Evolutionary conservation across 2,329 filamentous ascomycete species (phyloP), one percentile per base, ranked within the genome.

Genomic region (Amauroascus niger): DNA sequence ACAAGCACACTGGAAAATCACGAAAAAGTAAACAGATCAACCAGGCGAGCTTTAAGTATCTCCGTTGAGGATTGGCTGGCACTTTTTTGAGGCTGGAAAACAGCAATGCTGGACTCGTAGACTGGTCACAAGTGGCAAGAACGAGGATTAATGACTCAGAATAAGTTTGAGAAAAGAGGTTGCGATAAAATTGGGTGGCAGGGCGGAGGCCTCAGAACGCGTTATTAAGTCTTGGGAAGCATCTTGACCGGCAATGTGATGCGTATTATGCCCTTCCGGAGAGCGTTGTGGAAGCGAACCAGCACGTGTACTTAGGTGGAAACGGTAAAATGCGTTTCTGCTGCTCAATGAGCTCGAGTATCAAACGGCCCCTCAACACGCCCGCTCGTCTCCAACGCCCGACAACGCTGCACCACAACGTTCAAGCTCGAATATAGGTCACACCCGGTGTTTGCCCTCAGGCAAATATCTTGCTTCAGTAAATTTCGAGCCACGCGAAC

Each of bases 161-260:
- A 44, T 16, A 24, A 32, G 16, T 22, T 33, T 13, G 13, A 14
- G 26, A 35, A 37, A 45, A 18, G 16, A 43, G 32, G 26, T 24
- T 37, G 26, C 22, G 40, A 22, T 18, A 22, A 3, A 14, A 53
- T 22, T n/a, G 33, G 26, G 30, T 63, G n/a, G 60, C 57, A 64
- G 64, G 63, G 66, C 65, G 64, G 67, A 65, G 65, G 68, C 65
- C 64, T 67, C 65, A 70, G 64, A 63, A 66, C 64, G 65, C 65
- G 63, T 65, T 61, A 62, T 64, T 26, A 61, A 64, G 62, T n/a
- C 65, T 63, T 70, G 67, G 67, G 67, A 64, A 70, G 69, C 69
- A 72, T 72, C 63, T 71, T 72, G 69, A 61, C 68, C 65, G 64
- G 60, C 62, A 62, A 66, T 68, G 64, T 63, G 68, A 54, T 53